Percentiles rank a stretch among this genome's conserved stretches.
These are phyloP conservation scores for Penicillium waksmanii DNA, from an alignment of 495 filamentous ascomycete genomes.

Conservation along the genomic window DNA sequence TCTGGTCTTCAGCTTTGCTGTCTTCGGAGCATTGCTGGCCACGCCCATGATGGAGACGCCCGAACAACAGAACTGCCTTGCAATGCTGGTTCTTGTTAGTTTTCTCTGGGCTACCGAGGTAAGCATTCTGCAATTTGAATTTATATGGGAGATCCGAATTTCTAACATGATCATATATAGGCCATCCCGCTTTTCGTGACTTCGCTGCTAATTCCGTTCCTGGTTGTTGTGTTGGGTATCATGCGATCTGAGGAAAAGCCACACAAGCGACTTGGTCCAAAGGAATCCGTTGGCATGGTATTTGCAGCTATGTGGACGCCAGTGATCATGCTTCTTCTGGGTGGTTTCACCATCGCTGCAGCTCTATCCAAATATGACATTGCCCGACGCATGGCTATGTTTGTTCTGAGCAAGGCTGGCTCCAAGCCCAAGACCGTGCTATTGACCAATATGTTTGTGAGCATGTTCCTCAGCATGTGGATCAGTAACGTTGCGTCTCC, in stretches of 20 bases:
- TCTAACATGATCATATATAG: slow-evolving; percentile 46
- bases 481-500: slow-evolving; percentile 98
- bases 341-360: slow-evolving; percentile 94
- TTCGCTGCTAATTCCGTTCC: slow-evolving; percentile 88
- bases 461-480: slow-evolving; percentile 97
- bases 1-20: slow-evolving; percentile 66
- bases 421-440: slow-evolving; percentile 86
- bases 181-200: slow-evolving; percentile 98
- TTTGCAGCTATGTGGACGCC: slow-evolving; percentile 99
- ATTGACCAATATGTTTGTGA: slow-evolving; percentile 96
- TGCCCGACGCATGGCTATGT: slow-evolving; percentile 93
- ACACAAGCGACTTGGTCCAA: slow-evolving; percentile 68
- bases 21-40: slow-evolving; percentile 74
- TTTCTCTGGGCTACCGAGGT: slow-evolving; percentile 97
- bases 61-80: slow-evolving; percentile 95
- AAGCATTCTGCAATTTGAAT: slow-evolving; percentile 27
- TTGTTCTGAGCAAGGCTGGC: slow-evolving; percentile 96
- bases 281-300: slow-evolving; percentile 76
- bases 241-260: slow-evolving; percentile 76
- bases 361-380: slow-evolving; percentile 97
- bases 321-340: slow-evolving; percentile 97
- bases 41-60: slow-evolving; percentile 78
- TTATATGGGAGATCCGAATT: not conserved
- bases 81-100: slow-evolving; percentile 91
- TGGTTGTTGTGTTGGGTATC: slow-evolving; percentile 84